phyloP scores from a whole-genome alignment of 2,329 filamentous ascomycete species.

The Fulvia fulva region DNA sequence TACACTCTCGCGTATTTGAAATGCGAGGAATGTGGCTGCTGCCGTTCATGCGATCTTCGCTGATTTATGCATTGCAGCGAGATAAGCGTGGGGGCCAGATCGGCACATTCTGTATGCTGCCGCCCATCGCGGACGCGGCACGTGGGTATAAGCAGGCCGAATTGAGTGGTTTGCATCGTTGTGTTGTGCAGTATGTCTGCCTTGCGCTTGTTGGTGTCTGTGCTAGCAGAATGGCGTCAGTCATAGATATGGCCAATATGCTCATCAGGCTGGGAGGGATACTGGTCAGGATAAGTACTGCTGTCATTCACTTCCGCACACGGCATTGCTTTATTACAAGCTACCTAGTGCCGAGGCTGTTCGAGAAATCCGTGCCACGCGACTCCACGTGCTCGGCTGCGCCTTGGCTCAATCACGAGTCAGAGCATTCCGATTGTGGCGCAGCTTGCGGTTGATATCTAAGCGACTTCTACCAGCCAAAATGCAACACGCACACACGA shows the following conservation, averaged over 20 bases:
- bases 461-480: background rate
- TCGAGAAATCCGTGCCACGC: background rate
- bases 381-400: background rate
- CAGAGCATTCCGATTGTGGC: background rate
- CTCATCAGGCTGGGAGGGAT: background rate
- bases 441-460: background rate
- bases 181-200: constrained; percentile 14
- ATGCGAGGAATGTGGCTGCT: background rate
- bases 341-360: background rate
- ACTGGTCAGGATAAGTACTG: background rate
- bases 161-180: constrained; percentile 8
- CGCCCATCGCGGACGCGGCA: constrained; percentile 2
- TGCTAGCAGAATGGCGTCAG: background rate
- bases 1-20: background rate
- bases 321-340: constrained; percentile 3
- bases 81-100: constrained; percentile 1
- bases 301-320: constrained; percentile 1
- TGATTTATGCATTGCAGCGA: constrained; percentile 2
- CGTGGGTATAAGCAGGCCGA: constrained; percentile 5
- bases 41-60: background rate
- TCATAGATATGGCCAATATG: background rate
- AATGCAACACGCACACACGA: constrained; percentile 1
- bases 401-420: constrained; percentile 2
- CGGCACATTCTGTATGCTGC: background rate
- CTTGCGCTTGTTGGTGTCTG: constrained; percentile 5